Conservation (phyloP, 805 yeast genomes). For the Metschnikowia borealis region DNA sequence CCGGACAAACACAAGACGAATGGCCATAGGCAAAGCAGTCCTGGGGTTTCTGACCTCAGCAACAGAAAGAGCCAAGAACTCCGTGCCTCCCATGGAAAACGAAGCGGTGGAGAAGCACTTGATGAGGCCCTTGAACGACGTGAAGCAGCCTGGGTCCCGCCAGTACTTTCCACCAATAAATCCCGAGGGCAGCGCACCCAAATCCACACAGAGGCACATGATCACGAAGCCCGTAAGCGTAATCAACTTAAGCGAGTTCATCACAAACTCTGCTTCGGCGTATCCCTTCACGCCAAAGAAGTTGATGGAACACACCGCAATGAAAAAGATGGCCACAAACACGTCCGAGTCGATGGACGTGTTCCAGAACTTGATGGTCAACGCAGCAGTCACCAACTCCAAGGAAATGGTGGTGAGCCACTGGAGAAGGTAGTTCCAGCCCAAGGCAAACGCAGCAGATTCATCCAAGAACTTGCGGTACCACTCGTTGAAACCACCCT, state of each 20-base stretch:
- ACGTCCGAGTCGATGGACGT: constrained; percentile 49
- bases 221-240: constrained; percentile 39
- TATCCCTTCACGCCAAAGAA: constrained; percentile 46
- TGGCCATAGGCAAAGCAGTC: constrained; percentile 37
- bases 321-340: constrained; percentile 51
- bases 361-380: constrained; percentile 59
- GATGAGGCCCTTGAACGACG: constrained; percentile 38
- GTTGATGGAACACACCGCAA: constrained; percentile 42
- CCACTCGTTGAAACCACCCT: constrained; percentile 32
- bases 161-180: constrained; percentile 42
- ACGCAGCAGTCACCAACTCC: constrained; percentile 23
- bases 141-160: constrained; percentile 38
- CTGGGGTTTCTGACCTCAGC: constrained; percentile 39
- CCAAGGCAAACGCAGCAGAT: constrained; percentile 34
- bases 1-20: constrained; percentile 39
- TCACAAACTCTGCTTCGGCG: constrained; percentile 41
- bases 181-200: constrained; percentile 29
- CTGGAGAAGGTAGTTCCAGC: constrained; percentile 36
- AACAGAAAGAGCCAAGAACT: constrained; percentile 37
- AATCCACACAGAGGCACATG: constrained; percentile 37
- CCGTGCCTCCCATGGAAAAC: constrained; percentile 39
- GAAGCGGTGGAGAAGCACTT: constrained; percentile 39
- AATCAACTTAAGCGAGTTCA: constrained; percentile 34
- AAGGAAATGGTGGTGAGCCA: constrained; percentile 23
- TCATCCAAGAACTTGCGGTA: constrained; percentile 33